Base-by-base conservation (phyloP, 139 green algal genomes). In the Desmodesmus armatus region DNA sequence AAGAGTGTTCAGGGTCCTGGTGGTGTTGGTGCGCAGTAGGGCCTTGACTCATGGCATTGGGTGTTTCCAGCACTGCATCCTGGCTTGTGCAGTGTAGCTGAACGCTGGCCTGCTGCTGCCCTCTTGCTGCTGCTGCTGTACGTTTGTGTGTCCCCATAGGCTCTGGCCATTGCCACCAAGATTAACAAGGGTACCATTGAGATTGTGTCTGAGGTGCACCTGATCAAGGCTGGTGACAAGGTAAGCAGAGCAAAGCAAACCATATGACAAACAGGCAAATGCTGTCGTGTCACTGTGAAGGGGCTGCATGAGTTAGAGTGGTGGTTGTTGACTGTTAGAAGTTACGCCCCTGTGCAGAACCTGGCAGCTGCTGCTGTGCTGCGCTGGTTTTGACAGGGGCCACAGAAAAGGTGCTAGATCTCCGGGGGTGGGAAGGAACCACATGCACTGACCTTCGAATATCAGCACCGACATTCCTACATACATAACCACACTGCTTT, bases 161-260 rank as follows among this genome's bases (percentile, higher is more conserved):
- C 95, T 66, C 94, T 99, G 39, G 99, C 98, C 92, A 99, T 99
- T 89, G 95, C 98, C 85, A 99, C 98, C 89, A 99, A 99, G 97
- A 99, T 99, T 88, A 99, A 98, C 94, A 99, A 98, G 94, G 98
- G 76, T 91, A 96, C 93, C 63, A 96, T 99, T 84, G 98, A 99
- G 86, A 99, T 99, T 78, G 91, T 98, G 67, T 86, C 87, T 40
- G 95, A 98, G 65, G 93, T 99, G 40, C 87, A 96, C 71, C 89
- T 99, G 80, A 93, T 99, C 84, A 96, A 94, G 88, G 75, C 60
- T 33, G 95, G 95, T 62, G 95, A 98, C 60, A 96, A 96, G 85
- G 96, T 98, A 39, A 72, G 62, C 11, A 9, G 62, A 11, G n/a
- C n/a, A 35, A 17, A 72, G 15, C 47, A 7, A 7, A 55, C 47